Percentiles rank a stretch among this genome's conserved stretches.
phyloP scores from a whole-genome alignment of 352 stramenopile species.

The Globisporangium uncinulatum region DNA sequence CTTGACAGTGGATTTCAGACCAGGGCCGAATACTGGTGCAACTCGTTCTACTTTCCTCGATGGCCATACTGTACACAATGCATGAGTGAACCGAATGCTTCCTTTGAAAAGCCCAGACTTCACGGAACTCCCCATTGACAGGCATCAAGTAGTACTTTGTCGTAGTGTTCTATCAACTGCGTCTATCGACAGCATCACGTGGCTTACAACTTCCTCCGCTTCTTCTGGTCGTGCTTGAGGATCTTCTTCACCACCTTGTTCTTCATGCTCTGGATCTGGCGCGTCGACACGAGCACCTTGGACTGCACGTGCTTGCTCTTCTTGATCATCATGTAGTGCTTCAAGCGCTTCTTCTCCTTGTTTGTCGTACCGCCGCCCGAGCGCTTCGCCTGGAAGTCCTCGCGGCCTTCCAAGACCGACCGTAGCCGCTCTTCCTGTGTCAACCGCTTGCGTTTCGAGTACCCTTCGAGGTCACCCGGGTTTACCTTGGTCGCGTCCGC shows the following conservation, averaged over 20 bases:
- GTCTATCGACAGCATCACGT: not conserved
- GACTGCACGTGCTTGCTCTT: conserved; percentile 88
- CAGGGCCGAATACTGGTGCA: too few relatives aligned
- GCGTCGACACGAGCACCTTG: conserved; percentile 84
- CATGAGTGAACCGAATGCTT: too few relatives aligned
- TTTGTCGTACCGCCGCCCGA: conserved; percentile 95
- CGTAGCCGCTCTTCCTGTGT: conserved; percentile 82
- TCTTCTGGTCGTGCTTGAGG: conserved; percentile 84
- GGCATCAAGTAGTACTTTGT: too few relatives aligned
- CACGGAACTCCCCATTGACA: too few relatives aligned
- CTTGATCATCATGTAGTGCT: conserved; percentile 98
- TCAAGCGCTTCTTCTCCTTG: conserved; percentile 95
- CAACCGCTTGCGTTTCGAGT: conserved; percentile 87
- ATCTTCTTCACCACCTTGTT: conserved; percentile 83
- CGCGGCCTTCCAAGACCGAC: conserved; percentile 82
- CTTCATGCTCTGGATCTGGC: conserved; percentile 75
- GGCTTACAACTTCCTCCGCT: conserved; percentile 57
- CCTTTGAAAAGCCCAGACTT: too few relatives aligned
- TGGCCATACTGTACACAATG: too few relatives aligned
- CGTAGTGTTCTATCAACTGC: not conserved
- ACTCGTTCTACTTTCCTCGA: too few relatives aligned
- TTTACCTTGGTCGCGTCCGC: conserved; percentile 67
- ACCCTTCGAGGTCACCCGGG: conserved; percentile 74
- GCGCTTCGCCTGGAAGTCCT: conserved; percentile 91
- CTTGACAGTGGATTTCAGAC: too few relatives aligned